Evolutionary conservation across 331 rosid species (phyloP).

Genomic region (Malus hybrid): DNA sequence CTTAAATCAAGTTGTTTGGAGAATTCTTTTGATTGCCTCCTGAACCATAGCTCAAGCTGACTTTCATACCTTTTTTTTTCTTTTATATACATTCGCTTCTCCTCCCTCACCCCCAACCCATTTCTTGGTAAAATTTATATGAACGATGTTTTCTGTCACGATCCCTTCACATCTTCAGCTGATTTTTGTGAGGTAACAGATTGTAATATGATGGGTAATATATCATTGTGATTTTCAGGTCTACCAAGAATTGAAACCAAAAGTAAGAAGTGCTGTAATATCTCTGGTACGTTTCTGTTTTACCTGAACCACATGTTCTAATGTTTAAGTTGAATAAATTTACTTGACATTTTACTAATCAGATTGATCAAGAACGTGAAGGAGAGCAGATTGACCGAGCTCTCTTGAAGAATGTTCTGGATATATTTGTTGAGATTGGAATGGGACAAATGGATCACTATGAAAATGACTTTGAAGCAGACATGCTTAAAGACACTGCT

Average conservation of each 20-base stretch:
- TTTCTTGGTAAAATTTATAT: not conserved
- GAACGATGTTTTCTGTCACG: not conserved
- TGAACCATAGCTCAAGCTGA: not conserved
- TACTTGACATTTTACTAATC: constrained; percentile 2
- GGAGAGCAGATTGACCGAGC: constrained; percentile 94
- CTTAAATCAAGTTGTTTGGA: not conserved
- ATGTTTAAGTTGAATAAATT: not conserved
- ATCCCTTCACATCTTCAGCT: not conserved
- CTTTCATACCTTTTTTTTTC: not conserved
- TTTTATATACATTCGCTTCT: not conserved
- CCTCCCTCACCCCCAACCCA: not conserved
- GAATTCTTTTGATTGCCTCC: not conserved
- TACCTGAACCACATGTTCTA: not conserved
- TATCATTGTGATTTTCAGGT: constrained; percentile 41
- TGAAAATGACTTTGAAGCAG: constrained; percentile 44
- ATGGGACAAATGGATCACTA: constrained; percentile 34
- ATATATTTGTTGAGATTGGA: constrained; percentile 89
- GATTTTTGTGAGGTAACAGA: not conserved
- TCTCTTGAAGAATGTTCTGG: constrained; percentile 72
- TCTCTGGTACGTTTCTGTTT: constrained; percentile 51
- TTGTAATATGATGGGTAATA: not conserved
- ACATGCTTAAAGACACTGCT: constrained; percentile 40
- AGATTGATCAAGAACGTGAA: constrained; percentile 90
- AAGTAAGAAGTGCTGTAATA: constrained; percentile 79
- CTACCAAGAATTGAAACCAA: constrained; percentile 68